Evolutionary conservation across 2,329 filamentous ascomycete genomes (phyloP).

Genomic region (Botrytis elliptica): DNA sequence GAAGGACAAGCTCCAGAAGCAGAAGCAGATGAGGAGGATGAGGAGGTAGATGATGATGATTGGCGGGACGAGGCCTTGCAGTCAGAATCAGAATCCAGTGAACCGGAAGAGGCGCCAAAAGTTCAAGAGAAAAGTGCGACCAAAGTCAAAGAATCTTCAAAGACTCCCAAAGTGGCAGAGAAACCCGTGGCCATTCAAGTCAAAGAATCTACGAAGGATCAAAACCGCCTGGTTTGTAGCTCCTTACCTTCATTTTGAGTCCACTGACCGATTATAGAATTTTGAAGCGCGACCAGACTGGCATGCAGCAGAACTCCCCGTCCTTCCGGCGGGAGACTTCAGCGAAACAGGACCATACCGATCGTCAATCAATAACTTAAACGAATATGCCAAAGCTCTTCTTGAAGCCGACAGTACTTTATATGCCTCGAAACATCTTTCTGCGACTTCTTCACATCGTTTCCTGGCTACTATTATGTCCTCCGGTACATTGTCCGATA

Average conservation of each 20-base stretch:
- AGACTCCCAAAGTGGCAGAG: constrained; percentile 36
- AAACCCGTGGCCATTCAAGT: constrained; percentile 12
- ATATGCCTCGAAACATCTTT: constrained; percentile 69
- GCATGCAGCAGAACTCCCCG: constrained; percentile 58
- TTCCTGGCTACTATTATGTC: constrained; percentile 98
- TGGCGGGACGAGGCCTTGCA: constrained; percentile 37
- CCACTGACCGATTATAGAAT: constrained; percentile 44
- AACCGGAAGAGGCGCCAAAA: constrained; percentile 37
- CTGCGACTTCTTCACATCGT: constrained; percentile 84
- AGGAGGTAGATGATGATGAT: constrained; percentile 40
- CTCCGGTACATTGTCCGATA: constrained; percentile 93
- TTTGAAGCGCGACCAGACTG: constrained; percentile 66
- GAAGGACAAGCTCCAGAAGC: constrained; percentile 42
- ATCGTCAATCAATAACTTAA: constrained; percentile 56
- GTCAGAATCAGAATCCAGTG: constrained; percentile 36
- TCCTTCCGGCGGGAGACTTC: constrained; percentile 48
- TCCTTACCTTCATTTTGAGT: constrained; percentile 22
- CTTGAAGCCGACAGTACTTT: constrained; percentile 74
- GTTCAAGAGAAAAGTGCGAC: constrained; percentile 31
- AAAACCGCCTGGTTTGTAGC: constrained; percentile 39
- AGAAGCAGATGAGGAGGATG: constrained; percentile 37
- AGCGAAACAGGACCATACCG: constrained; percentile 48
- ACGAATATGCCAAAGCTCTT: constrained; percentile 70
- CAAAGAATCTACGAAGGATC: constrained; percentile 30
- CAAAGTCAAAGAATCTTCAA: constrained; percentile 26